Evolutionary conservation across 306 rosid species (phyloP).

Genomic region (Inga leiocalycina): DNA sequence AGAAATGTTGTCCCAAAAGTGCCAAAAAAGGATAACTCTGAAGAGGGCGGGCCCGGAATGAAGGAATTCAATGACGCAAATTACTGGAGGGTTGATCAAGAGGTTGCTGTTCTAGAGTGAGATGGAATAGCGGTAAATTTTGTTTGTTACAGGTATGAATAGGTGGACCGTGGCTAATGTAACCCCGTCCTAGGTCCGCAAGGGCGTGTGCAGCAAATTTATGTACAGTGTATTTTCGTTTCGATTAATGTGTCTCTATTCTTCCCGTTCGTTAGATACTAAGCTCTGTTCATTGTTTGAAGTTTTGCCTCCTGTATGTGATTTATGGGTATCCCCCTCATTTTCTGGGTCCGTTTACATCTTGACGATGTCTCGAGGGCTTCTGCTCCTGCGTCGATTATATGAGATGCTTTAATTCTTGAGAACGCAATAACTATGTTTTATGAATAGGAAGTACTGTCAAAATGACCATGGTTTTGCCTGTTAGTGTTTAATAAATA

Average conservation of each 20-base stretch:
- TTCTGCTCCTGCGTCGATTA: neutral
- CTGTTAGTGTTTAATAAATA: neutral
- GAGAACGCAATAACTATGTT: too few relatives aligned
- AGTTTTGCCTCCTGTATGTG: conserved; percentile 66
- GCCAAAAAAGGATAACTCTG: conserved; percentile 71
- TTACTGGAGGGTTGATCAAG: conserved; percentile 98
- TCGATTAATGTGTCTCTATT: conserved; percentile 58
- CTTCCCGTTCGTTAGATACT: conserved; percentile 55
- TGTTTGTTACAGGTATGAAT: conserved; percentile 38
- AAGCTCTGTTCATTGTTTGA: conserved; percentile 57
- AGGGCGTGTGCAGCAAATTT: conserved; percentile 48
- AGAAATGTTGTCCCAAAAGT: conserved; percentile 60
- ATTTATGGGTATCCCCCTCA: conserved; percentile 55
- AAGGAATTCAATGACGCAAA: conserved; percentile 96
- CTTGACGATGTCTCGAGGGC: neutral
- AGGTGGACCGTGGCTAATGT: conserved; percentile 45
- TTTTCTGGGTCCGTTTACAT: conserved; percentile 32
- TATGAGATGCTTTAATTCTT: too few relatives aligned
- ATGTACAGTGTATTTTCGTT: conserved; percentile 90
- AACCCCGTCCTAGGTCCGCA: conserved; percentile 49
- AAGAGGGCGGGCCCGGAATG: conserved; percentile 68
- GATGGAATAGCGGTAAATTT: conserved; percentile 30
- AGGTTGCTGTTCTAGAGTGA: conserved; percentile 90
- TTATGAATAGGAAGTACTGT: too few relatives aligned
- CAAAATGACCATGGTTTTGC: too few relatives aligned